Conservation (phyloP, 2,329 filamentous ascomycete genomes). For the Endothia cerciana region DNA sequence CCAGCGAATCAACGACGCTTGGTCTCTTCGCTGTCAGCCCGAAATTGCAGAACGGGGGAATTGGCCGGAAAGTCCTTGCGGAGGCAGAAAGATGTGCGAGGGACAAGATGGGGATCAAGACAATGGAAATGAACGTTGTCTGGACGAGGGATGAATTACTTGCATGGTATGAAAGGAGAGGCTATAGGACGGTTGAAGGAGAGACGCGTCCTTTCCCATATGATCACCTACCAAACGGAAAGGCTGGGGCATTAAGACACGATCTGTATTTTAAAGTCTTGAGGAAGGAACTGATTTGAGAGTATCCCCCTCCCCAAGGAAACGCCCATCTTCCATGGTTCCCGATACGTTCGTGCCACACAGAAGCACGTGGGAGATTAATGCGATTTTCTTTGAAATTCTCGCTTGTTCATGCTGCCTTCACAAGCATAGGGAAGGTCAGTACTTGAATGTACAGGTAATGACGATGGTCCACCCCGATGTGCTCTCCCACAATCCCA, state of each 20-base stretch:
- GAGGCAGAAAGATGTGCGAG: slow-evolving; percentile 46
- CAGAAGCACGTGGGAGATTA: too few species aligned
- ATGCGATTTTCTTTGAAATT: too few species aligned
- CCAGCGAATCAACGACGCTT: slow-evolving; percentile 44
- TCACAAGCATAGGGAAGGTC: not conserved
- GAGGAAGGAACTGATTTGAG: slow-evolving; percentile 40
- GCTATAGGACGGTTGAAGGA: slow-evolving; percentile 44
- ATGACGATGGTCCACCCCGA: slow-evolving; percentile 56
- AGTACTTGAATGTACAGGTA: slow-evolving; percentile 35
- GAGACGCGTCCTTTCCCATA: slow-evolving; percentile 49
- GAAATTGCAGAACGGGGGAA: slow-evolving; percentile 45
- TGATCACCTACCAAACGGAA: slow-evolving; percentile 40
- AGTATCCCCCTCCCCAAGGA: not conserved
- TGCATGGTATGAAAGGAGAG: slow-evolving; percentile 49
- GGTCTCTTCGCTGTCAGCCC: slow-evolving; percentile 54
- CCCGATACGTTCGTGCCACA: too few species aligned
- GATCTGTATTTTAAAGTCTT: slow-evolving; percentile 49
- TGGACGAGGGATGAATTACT: slow-evolving; percentile 49
- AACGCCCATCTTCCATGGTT: too few species aligned
- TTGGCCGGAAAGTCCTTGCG: slow-evolving; percentile 47
- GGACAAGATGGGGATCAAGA: slow-evolving; percentile 37
- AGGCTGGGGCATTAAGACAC: slow-evolving; percentile 40
- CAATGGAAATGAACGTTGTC: slow-evolving; percentile 51
- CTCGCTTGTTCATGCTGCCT: not conserved
- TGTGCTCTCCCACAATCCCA: slow-evolving; percentile 56